Base-by-base conservation (phyloP, 148 eudicot genomes). In the Selenicereus undatus region DNA sequence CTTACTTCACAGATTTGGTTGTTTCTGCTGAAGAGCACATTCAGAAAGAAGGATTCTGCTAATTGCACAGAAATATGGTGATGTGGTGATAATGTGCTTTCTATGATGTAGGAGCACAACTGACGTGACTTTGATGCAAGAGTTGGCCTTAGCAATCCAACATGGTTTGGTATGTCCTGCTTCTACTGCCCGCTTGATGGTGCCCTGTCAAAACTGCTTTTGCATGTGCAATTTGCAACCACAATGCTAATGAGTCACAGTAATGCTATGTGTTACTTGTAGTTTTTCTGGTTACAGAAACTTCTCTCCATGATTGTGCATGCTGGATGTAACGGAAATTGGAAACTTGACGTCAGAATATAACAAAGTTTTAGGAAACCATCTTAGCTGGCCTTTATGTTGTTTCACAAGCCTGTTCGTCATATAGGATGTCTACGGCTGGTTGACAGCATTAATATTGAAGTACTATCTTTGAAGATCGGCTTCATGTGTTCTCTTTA, bases 141-240 rank as follows among this genome's bases (percentile, higher is more conserved):
- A 71, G 45, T 50, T 30, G 29, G 62, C 9, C 60, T 74, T 27
- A 14, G 27, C n/a, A 29, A 73, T 80, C 71, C 77, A 80, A 24
- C 22, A 30, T 76, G 36, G 29, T 51, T 50, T 29, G 83, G 83
- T 81, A 81, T 66, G 83, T 81, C 75, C 51, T 75, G 32, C 66
- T 65, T 68, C 79, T 62, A 51, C 51, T n/a, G 12, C 48, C 5
- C 43, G 32, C 51, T 36, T 45, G 39, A 26, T 22, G 32, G 39
- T 54, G 24, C 26, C 30, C 3, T 58, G 16, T 58, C 17, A 20
- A 27, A 42, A 65, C 54, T 48, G 35, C 30, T 45, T 74, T 2
- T 50, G 51, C 32, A 21, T 14, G 24, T 54, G 35, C 20, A 51
- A 24, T 52, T 11, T 79, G 81, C 16, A 51, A 27, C 18, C 64